phyloP scores from a whole-genome alignment of 2,329 filamentous ascomycete species.

The Diaporthe amygdali region DNA sequence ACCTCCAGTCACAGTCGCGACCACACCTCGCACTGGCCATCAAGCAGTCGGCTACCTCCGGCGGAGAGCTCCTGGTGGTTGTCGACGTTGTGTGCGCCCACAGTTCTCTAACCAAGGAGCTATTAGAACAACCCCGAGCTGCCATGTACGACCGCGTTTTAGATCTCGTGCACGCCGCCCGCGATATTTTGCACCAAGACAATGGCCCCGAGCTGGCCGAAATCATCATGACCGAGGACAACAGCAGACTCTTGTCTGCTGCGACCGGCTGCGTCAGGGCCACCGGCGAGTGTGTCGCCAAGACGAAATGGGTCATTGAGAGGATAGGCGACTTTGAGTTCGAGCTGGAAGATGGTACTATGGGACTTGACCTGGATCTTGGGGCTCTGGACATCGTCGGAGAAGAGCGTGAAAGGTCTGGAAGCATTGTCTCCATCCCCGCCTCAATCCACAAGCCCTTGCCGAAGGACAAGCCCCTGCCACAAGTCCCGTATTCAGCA shows the following conservation, averaged over 20 bases:
- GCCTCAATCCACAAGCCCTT: constrained; percentile 38
- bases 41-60: constrained; percentile 82
- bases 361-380: constrained; percentile 64
- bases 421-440: constrained; percentile 31
- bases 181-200: constrained; percentile 72
- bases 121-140: constrained; percentile 71
- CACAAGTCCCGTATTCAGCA: constrained; percentile 65
- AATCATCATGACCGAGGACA: constrained; percentile 80
- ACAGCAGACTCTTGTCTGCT: constrained; percentile 74
- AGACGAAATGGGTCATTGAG: constrained; percentile 84
- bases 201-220: constrained; percentile 75
- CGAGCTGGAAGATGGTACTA: constrained; percentile 65
- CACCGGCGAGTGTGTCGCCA: constrained; percentile 88
- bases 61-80: constrained; percentile 77
- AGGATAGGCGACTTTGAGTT: constrained; percentile 91
- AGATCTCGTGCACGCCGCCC: constrained; percentile 80
- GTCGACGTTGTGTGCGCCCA: constrained; percentile 84
- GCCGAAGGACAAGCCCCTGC: constrained; percentile 71
- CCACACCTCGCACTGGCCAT: constrained; percentile 83
- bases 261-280: constrained; percentile 89
- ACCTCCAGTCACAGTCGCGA: constrained; percentile 90
- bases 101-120: constrained; percentile 70
- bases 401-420: constrained; percentile 37
- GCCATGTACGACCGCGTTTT: constrained; percentile 82
- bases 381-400: constrained; percentile 52